These are phyloP conservation scores for Alternaria alternata DNA, from an alignment of 2,329 filamentous ascomycete genomes.

Conservation along the genomic window DNA sequence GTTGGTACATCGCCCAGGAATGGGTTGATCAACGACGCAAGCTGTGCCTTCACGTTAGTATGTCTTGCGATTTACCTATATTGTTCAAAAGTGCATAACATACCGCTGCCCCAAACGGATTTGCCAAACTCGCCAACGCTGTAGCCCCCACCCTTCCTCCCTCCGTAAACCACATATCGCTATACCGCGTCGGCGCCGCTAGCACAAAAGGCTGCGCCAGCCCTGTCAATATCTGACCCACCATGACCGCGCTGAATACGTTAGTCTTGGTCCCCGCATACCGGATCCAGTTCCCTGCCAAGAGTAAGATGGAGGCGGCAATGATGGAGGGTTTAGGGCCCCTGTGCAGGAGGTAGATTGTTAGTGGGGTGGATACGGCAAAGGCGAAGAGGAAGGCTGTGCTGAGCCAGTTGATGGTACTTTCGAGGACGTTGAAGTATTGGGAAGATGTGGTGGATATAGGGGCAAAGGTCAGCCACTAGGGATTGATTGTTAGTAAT, in stretches of 20 bases:
- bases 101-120: constrained; percentile 87
- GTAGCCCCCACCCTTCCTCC: constrained; percentile 85
- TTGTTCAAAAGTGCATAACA: constrained; percentile 22
- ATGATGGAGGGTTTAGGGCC: constrained; percentile 83
- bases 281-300: constrained; percentile 90
- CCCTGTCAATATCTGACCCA: constrained; percentile 89
- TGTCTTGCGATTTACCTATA: not conserved
- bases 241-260: constrained; percentile 79
- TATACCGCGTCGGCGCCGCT: constrained; percentile 87
- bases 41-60: constrained; percentile 29
- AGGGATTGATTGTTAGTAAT: not conserved
- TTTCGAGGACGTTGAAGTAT: constrained; percentile 79
- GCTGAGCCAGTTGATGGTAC: constrained; percentile 89
- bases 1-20: constrained; percentile 77
- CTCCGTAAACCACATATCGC: constrained; percentile 92
- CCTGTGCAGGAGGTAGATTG: constrained; percentile 78
- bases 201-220: constrained; percentile 92
- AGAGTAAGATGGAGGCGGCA: constrained; percentile 73
- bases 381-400: constrained; percentile 90
- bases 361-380: constrained; percentile 71
- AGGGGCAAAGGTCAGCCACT: constrained; percentile 94
- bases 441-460: constrained; percentile 75
- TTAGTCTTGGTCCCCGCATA: constrained; percentile 72
- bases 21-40: constrained; percentile 84
- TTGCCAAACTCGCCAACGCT: constrained; percentile 83